A percentile compares a stretch with the other conserved stretches of the same genome.
Conservation (phyloP, 345 rosid genomes). For the Tarenaya hassleriana region DNA sequence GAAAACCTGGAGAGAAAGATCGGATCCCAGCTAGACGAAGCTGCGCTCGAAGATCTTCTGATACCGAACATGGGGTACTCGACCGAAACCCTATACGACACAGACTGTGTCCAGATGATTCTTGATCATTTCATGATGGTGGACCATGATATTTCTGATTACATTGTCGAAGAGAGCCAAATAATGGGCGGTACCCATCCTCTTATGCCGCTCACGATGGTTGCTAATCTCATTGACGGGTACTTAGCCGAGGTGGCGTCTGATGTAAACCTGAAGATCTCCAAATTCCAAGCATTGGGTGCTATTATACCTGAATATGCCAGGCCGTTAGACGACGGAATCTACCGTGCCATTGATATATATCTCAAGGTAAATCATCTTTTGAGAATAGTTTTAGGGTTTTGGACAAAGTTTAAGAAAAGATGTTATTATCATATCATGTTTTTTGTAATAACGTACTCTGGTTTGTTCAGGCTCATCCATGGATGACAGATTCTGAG, state of each 20-base stretch:
- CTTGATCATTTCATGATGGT: constrained; percentile 65
- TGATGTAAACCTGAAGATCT: constrained; percentile 68
- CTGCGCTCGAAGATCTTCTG: constrained; percentile 69
- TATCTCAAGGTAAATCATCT: constrained; percentile 60
- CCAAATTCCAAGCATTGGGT: constrained; percentile 68
- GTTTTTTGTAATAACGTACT: not conserved
- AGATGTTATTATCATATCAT: not conserved
- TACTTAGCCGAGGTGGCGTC: constrained; percentile 94
- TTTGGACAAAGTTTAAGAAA: not conserved
- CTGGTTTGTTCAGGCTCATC: constrained; percentile 60
- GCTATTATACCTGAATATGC: constrained; percentile 66
- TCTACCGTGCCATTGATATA: constrained; percentile 84
- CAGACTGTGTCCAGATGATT: constrained; percentile 75
- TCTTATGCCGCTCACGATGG: constrained; percentile 48
- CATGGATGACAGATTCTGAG: constrained; percentile 76
- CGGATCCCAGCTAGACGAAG: constrained; percentile 68
- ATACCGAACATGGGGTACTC: constrained; percentile 74
- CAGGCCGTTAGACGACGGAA: constrained; percentile 71
- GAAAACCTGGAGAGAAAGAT: constrained; percentile 65
- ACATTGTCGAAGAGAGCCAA: constrained; percentile 44
- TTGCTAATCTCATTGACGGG: constrained; percentile 71
- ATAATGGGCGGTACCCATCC: constrained; percentile 45
- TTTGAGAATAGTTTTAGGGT: not conserved
- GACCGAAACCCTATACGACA: constrained; percentile 69
- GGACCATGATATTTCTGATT: constrained; percentile 29